Base-by-base conservation (phyloP, 129 eudicot species). In the Flaveria linearis region DNA sequence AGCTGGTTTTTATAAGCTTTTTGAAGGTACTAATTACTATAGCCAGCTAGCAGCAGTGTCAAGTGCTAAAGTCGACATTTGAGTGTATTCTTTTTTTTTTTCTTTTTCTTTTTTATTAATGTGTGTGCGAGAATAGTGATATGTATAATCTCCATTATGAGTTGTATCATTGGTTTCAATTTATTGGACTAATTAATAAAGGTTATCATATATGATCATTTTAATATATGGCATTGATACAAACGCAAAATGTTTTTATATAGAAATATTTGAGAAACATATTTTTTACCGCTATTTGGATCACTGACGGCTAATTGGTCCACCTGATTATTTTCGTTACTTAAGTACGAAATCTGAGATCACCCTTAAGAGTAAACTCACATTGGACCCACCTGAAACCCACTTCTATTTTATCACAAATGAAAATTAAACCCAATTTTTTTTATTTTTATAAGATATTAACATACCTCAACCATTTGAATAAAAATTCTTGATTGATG, bases 31-130 rank as follows among this genome's bases (percentile, higher is more conserved):
- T 28, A 42, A 42, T 9, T 42, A 42, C 11, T 7, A 4, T 20
- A 55, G 62, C 62, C 62, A 55, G 62, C 62, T 55, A 57, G 33
- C 33, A 22, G 12, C 64, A 57, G 4, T 20, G 64, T 57, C 33
- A 57, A 20, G 64, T 57, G 64, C 64, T 58, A 58, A 58, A 25
- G 15, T 10, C 41, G 68, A 25, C 42, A 22, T 56, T 20, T 45
- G 13, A 9, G 3, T 45, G 50, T 45, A 9, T 42, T n/a, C 7
- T 7, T 16, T 33, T 64, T 36, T 0, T 12, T 52, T 51, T 33
- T 25, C 26, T 15, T 42, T 71, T 42, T 50, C 6, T 16, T 6
- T 26, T 4, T 26, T 2, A 14, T n/a, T 36, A 28, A 28, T 28
- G 30, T 28, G 70, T 62, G 43, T 25, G 68, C 13, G 68, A 28